Base-by-base conservation (phyloP, 129 eudicot genomes). In the Lactuca saligna region DNA sequence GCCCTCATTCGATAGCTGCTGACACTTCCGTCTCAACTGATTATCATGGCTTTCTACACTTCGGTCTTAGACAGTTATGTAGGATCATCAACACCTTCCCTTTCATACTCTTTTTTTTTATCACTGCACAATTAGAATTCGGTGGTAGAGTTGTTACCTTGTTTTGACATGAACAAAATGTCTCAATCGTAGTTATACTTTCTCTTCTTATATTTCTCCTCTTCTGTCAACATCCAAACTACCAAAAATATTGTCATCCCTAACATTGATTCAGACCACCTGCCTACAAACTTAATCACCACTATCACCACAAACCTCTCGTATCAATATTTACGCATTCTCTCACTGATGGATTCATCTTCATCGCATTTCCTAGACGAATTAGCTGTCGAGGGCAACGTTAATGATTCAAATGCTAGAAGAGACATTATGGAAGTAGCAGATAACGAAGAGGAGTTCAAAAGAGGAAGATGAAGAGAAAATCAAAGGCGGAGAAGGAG, bases 101-200 rank as follows among this genome's bases (percentile, higher is more conserved):
- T 42, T 42, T 42, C 49, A 13, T 3, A 46, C 51, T 35, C 48
- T 35, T 13, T 61, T 29, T 8, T 11, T 12, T 31, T n/a, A 4
- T 29, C 15, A 25, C 37, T 39, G 33, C n/a, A 46, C 12, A 41
- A 25, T 41, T 39, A 25, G 3, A 44, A 46, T 44, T 48, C 41
- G 25, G 41, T 29, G 39, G 41, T 61, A 61, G 8, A 31, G 3
- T 57, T 57, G 15, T 25, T 29, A 25, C 44, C 17, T 42, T 33
- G 6, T 20, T 15, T 41, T 14, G 75, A 71, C 25, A 48, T 60
- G 76, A 60, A 71, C 0, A 13, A 12, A 6, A 15, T 48, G 11
- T 70, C 75, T 16, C 75, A 71, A 14, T 71, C 61, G 15, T 61
- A 60, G 29, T 68, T 71, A 9, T 71, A 60, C 68, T 2, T 15